Percentiles rank a stretch among this genome's conserved stretches.
Evolutionary conservation across 345 rosid species (phyloP).

Genomic region (Capsella bursapastoris): DNA sequence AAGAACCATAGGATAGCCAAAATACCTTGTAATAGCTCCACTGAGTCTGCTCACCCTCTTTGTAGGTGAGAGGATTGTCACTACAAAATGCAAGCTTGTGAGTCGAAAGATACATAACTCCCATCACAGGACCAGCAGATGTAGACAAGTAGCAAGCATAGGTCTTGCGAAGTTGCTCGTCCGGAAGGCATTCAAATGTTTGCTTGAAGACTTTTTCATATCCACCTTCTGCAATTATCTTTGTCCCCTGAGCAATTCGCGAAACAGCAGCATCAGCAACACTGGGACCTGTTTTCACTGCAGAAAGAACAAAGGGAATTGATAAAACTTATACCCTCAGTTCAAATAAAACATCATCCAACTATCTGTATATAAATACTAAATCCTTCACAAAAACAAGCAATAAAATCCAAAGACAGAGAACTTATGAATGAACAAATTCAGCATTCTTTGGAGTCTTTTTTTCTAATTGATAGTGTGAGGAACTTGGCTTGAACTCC

Average conservation of each 20-base stretch:
- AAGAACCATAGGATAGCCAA: not conserved
- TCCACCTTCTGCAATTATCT: slow-evolving; percentile 95
- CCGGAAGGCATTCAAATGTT: slow-evolving; percentile 75
- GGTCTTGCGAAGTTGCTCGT: slow-evolving; percentile 76
- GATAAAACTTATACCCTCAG: not conserved
- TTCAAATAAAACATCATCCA: not conserved
- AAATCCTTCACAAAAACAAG: slow-evolving; percentile 7
- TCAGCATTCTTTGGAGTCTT: not conserved
- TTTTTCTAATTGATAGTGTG: not conserved
- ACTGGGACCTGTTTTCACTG: slow-evolving; percentile 96
- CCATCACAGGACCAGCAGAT: slow-evolving; percentile 98
- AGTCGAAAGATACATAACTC: slow-evolving; percentile 77
- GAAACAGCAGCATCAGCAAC: slow-evolving; percentile 92
- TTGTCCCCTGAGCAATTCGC: slow-evolving; percentile 89
- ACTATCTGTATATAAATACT: not conserved
- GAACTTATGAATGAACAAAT: not conserved
- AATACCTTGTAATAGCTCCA: slow-evolving; percentile 94
- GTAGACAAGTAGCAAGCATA: slow-evolving; percentile 94
- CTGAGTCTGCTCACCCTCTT: slow-evolving; percentile 67
- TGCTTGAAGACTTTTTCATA: slow-evolving; percentile 84
- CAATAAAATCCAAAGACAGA: not conserved
- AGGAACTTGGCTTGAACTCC: not conserved
- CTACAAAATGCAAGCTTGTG: slow-evolving; percentile 86
- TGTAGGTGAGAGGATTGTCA: slow-evolving; percentile 82
- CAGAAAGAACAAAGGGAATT: not conserved